phyloP scores from a whole-genome alignment of 2,329 filamentous ascomycete species.

The Grosmannia clavigera region DNA sequence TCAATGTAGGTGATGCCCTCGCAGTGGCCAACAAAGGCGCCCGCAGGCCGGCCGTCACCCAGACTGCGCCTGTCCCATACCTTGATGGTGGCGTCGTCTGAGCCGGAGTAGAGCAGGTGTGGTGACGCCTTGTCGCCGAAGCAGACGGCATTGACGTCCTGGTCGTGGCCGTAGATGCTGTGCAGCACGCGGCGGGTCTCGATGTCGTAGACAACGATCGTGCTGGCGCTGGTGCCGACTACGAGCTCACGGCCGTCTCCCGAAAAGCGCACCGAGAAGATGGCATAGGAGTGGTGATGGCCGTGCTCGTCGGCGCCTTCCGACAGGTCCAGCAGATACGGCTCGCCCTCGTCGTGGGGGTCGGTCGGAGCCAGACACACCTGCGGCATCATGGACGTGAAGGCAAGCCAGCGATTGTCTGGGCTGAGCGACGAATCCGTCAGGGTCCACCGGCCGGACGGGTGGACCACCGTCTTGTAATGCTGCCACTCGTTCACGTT shows the following conservation, averaged over 20 bases:
- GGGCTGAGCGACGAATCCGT: conserved; percentile 86
- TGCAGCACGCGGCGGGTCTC: conserved; percentile 67
- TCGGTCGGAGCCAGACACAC: conserved; percentile 84
- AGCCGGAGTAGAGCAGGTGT: conserved; percentile 91
- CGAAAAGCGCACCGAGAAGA: conserved; percentile 88
- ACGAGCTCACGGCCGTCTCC: conserved; percentile 85
- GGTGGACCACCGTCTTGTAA: conserved; percentile 81
- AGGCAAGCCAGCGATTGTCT: conserved; percentile 84
- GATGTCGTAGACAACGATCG: conserved; percentile 85
- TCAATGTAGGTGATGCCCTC: conserved; percentile 58
- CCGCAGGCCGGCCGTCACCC: conserved; percentile 62
- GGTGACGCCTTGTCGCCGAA: conserved; percentile 82
- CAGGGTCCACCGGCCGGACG: conserved; percentile 86
- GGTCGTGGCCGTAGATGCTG: conserved; percentile 61
- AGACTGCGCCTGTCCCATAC: conserved; percentile 95
- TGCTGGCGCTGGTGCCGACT: conserved; percentile 68
- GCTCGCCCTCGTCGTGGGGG: conserved; percentile 67
- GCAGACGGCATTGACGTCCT: conserved; percentile 94
- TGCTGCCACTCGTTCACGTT: conserved; percentile 94
- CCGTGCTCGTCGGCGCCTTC: conserved; percentile 23
- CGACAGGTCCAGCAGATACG: conserved; percentile 64
- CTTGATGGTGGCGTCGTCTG: conserved; percentile 85
- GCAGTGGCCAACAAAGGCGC: conserved; percentile 53
- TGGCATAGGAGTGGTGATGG: conserved; percentile 37
- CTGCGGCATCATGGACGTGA: conserved; percentile 73